Percentiles rank a stretch among this genome's conserved stretches.
Conservation (phyloP, 2,329 filamentous ascomycete species). For the Lasiodiplodia hormozganensis region DNA sequence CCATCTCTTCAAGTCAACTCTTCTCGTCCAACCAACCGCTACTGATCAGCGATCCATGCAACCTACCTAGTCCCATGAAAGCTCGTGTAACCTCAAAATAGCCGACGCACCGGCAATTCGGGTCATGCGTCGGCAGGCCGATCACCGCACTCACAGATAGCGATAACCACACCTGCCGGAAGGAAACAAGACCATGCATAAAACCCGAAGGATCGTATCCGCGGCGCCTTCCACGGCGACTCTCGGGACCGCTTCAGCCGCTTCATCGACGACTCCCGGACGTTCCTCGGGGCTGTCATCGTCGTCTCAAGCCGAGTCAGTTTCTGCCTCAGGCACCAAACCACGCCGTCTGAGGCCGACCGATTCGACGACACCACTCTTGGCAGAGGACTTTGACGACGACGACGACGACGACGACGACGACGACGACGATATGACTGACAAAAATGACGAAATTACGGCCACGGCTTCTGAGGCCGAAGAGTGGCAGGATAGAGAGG, state of each 20-base stretch:
- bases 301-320: neutral
- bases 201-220: neutral
- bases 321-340: neutral
- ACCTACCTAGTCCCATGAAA: neutral
- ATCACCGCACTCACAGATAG: slow-evolving; percentile 11
- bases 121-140: slow-evolving; percentile 15
- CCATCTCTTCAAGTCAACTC: neutral
- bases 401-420: neutral
- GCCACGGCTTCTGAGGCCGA: slow-evolving; percentile 6
- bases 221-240: slow-evolving; percentile 2
- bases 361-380: slow-evolving; percentile 12
- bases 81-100: slow-evolving; percentile 10
- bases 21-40: neutral
- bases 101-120: slow-evolving; percentile 16
- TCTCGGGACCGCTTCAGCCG: neutral
- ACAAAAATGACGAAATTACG: neutral
- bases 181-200: neutral
- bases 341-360: neutral
- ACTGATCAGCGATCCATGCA: neutral
- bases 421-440: slow-evolving; percentile 3
- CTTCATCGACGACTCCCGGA: neutral
- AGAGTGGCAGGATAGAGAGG: neutral
- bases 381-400: neutral
- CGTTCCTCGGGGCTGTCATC: neutral
- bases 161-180: slow-evolving; percentile 11